These are phyloP conservation scores for Yarrowia keelungensis DNA, from an alignment of 805 yeast genomes.

Conservation along the genomic window DNA sequence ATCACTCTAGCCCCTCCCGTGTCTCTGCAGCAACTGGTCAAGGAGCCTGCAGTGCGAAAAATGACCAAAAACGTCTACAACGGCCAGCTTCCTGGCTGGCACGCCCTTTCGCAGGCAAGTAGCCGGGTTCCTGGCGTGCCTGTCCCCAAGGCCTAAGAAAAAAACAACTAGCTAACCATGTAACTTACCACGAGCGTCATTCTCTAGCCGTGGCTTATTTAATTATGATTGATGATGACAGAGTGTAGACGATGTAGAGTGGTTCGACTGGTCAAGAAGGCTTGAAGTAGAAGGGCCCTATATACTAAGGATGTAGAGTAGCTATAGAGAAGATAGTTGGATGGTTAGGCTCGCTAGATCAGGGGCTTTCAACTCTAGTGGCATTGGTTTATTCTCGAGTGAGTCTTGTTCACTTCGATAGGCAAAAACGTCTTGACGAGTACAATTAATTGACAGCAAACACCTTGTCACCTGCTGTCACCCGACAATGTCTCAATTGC, in stretches of 20 bases:
- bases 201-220: slow-evolving; percentile 1
- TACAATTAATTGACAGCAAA: too few species aligned
- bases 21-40: slow-evolving; percentile 22
- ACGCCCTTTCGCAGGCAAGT: slow-evolving; percentile 14
- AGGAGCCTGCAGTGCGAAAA: slow-evolving; percentile 15
- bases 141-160: slow-evolving; percentile 4
- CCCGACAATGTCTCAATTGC: too few species aligned
- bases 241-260: neutral
- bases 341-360: neutral
- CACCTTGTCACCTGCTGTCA: too few species aligned
- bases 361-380: neutral
- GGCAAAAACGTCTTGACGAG: too few species aligned
- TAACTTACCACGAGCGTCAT: slow-evolving; percentile 3
- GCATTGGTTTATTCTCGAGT: neutral
- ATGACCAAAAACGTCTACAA: slow-evolving; percentile 31
- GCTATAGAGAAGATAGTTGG: neutral
- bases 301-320: too few species aligned
- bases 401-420: too few species aligned
- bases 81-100: slow-evolving; percentile 21
- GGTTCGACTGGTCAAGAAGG: too few species aligned
- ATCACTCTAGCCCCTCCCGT: neutral
- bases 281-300: too few species aligned
- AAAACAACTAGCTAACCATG: neutral
- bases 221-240: neutral
- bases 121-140: slow-evolving; percentile 17